Evolutionary conservation across 495 filamentous ascomycete genomes (phyloP).

Genomic region (Aspergillus cristatus): DNA sequence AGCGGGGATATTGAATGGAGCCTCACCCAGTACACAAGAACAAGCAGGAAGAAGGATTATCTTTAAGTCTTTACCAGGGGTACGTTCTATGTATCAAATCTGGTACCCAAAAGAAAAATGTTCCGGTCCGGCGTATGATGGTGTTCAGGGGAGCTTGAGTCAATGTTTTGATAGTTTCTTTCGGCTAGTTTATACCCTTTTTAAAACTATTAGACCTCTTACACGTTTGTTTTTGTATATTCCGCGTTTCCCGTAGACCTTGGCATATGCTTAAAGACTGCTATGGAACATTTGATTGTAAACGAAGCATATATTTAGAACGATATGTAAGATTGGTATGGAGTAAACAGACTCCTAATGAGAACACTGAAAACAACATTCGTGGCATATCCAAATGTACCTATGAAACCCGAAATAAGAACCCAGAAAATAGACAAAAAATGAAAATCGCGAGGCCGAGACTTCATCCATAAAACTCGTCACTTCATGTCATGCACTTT

Average conservation of each 20-base stretch:
- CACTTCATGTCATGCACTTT: no score
- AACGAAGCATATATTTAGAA: no score
- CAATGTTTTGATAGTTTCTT: slow-evolving; percentile 7
- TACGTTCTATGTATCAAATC: slow-evolving; percentile 4
- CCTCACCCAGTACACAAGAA: slow-evolving; percentile 89
- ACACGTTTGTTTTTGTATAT: no score
- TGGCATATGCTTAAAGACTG: no score
- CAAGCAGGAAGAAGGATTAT: slow-evolving; percentile 85
- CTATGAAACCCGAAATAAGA: slow-evolving; percentile 4
- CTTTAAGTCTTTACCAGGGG: slow-evolving; percentile 55
- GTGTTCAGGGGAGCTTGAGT: slow-evolving; percentile 13
- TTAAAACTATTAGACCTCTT: no score
- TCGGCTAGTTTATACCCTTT: slow-evolving; percentile 14
- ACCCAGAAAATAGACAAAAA: slow-evolving; percentile 2
- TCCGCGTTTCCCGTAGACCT: no score
- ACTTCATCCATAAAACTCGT: background rate
- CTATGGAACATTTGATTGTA: background rate
- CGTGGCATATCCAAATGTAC: no score
- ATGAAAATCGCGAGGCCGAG: background rate
- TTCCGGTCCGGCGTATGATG: slow-evolving; percentile 16
- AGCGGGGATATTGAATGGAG: slow-evolving; percentile 96
- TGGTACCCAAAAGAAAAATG: slow-evolving; percentile 17
- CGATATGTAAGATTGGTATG: no score
- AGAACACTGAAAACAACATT: no score
- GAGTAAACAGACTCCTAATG: no score